Evolutionary conservation across 257 asterid genomes (phyloP).

Genomic region (Handroanthus guayacan): DNA sequence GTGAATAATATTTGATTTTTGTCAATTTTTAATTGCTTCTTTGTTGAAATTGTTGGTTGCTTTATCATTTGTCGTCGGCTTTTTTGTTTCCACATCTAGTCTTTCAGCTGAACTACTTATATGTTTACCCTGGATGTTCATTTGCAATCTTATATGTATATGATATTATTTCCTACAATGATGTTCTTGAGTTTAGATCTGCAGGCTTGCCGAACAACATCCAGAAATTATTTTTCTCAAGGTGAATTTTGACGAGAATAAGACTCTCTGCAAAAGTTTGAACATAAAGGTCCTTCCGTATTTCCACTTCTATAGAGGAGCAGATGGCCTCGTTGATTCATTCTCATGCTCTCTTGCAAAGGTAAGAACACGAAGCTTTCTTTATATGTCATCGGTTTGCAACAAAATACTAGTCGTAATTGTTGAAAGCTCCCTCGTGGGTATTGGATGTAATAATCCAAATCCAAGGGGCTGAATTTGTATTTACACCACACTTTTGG

Average conservation of each 20-base stretch:
- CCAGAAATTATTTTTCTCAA: conserved; percentile 74
- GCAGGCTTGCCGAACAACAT: conserved; percentile 65
- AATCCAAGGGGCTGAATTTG: too few species aligned
- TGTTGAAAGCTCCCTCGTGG: too few species aligned
- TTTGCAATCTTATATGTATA: neutral
- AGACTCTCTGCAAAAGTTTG: conserved; percentile 74
- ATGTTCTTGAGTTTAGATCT: conserved; percentile 48
- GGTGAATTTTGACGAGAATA: conserved; percentile 81
- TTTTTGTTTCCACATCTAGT: neutral
- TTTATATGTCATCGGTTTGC: neutral
- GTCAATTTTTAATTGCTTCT: neutral
- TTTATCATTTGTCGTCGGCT: neutral
- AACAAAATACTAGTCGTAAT: too few species aligned
- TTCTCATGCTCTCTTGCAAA: conserved; percentile 86
- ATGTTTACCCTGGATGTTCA: neutral
- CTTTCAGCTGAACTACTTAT: too few species aligned
- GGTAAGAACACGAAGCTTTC: conserved; percentile 39
- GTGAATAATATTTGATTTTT: neutral
- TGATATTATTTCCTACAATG: neutral
- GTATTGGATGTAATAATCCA: too few species aligned
- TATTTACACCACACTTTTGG: too few species aligned
- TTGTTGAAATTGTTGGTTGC: neutral
- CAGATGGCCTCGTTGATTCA: conserved; percentile 67
- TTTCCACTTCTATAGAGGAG: conserved; percentile 80
- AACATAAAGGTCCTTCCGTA: conserved; percentile 81